Percentiles rank a stretch among this genome's conserved stretches.
Conservation (phyloP, 1,139 yeast species). For the Hyphopichia khmerensis region DNA sequence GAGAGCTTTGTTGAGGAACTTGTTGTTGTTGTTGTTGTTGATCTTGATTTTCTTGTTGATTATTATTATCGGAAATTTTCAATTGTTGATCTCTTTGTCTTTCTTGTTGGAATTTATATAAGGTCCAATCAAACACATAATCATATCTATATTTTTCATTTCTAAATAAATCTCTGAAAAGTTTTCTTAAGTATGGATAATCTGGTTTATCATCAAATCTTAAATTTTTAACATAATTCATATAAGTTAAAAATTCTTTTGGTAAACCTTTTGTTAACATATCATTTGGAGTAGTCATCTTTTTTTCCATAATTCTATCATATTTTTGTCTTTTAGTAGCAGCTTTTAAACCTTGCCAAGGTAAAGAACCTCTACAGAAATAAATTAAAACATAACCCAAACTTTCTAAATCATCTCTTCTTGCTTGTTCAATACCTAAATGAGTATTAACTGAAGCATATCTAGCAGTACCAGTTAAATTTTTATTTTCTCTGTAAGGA, state of each 20-base stretch:
- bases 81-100: constrained; percentile 50
- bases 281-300: constrained; percentile 90
- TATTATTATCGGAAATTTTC: constrained; percentile 12
- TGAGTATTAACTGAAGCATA: constrained; percentile 96
- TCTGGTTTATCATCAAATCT: constrained; percentile 97
- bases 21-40: constrained; percentile 9
- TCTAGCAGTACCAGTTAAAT: constrained; percentile 95
- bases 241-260: constrained; percentile 81
- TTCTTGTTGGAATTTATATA: constrained; percentile 71
- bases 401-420: constrained; percentile 95
- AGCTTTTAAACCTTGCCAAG: constrained; percentile 99
- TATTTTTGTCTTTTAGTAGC: constrained; percentile 96
- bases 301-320: constrained; percentile 94
- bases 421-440: constrained; percentile 92
- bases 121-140: constrained; percentile 96
- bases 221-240: constrained; percentile 85
- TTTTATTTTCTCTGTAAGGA: constrained; percentile 94
- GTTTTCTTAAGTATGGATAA: constrained; percentile 82
- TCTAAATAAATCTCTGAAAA: constrained; percentile 85
- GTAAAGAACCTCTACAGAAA: constrained; percentile 91
- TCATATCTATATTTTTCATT: constrained; percentile 91
- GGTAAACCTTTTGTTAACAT: constrained; percentile 91
- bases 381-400: constrained; percentile 93
- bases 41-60: constrained; percentile 11
- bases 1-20: constrained; percentile 7